Percentiles rank a stretch among this genome's conserved stretches.
Evolutionary conservation across 2,329 filamentous ascomycete genomes (phyloP).

Genomic region (Alternaria consortialis): DNA sequence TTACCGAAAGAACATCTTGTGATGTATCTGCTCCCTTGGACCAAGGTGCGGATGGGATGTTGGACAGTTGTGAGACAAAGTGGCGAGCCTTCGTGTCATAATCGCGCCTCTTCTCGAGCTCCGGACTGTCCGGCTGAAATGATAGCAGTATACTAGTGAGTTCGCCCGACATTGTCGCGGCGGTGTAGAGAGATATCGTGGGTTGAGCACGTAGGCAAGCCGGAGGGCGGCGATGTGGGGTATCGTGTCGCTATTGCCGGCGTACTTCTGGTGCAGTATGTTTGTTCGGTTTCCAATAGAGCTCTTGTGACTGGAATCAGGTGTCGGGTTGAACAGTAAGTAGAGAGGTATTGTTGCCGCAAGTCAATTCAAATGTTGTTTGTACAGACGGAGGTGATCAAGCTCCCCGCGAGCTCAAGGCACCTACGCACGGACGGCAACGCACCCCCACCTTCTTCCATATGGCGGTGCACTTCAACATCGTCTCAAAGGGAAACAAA

Average conservation of each 20-base stretch:
- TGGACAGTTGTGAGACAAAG: conserved; percentile 48
- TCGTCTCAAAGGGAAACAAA: background rate
- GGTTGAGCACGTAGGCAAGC: conserved; percentile 14
- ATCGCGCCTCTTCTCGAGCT: conserved; percentile 47
- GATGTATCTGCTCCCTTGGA: conserved; percentile 49
- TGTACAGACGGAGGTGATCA: conserved; percentile 19
- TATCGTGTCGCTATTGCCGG: conserved; percentile 11
- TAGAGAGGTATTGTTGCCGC: background rate
- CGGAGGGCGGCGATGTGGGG: conserved; percentile 31
- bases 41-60: conserved; percentile 44
- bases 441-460: conserved; percentile 14
- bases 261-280: background rate
- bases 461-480: conserved; percentile 18
- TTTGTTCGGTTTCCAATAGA: background rate
- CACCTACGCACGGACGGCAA: conserved; percentile 28
- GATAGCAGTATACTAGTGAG: conserved; percentile 38
- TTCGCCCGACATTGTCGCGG: conserved; percentile 41
- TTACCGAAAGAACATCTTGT: conserved; percentile 53
- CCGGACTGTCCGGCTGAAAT: conserved; percentile 48
- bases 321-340: background rate
- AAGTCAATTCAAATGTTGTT: conserved; percentile 19
- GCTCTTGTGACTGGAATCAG: background rate
- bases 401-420: conserved; percentile 40
- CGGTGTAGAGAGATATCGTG: conserved; percentile 8
- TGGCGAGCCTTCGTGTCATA: conserved; percentile 51